These are phyloP conservation scores for Cucurbita ficifolia DNA, from an alignment of 306 rosid species.

Conservation along the genomic window DNA sequence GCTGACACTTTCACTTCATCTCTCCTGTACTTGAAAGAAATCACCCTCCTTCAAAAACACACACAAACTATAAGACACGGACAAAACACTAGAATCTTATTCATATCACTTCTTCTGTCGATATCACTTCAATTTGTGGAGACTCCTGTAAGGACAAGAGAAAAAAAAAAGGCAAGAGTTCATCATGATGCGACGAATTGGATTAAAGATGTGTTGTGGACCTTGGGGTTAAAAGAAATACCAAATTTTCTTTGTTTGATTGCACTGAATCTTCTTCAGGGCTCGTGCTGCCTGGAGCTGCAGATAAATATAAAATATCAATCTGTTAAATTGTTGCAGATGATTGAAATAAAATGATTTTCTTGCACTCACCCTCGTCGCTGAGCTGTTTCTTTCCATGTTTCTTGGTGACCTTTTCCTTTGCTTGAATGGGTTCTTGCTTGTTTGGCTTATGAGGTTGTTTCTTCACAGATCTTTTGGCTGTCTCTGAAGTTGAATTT, in stretches of 20 bases:
- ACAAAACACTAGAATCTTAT: not conserved
- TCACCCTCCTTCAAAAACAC: not conserved
- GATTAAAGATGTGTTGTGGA: not conserved
- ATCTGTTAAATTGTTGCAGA: not conserved
- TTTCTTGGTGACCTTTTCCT: slow-evolving; percentile 23
- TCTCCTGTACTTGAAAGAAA: slow-evolving; percentile 1
- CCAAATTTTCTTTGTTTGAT: slow-evolving; percentile 18
- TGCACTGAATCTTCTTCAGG: slow-evolving; percentile 2
- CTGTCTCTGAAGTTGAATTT: slow-evolving; percentile 25
- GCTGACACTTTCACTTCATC: not conserved
- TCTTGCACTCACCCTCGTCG: slow-evolving; percentile 24
- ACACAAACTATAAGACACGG: not conserved
- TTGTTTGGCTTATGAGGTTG: slow-evolving; percentile 36
- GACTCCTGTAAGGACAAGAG: slow-evolving; percentile 1
- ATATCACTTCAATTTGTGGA: slow-evolving; percentile 4
- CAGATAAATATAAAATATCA: not conserved
- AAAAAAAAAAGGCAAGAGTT: not conserved
- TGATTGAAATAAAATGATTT: not conserved
- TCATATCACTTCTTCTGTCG: not conserved
- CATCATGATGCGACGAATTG: not conserved
- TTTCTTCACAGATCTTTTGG: slow-evolving; percentile 23
- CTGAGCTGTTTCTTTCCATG: slow-evolving; percentile 27
- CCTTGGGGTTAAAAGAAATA: not conserved
- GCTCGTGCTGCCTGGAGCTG: not conserved
- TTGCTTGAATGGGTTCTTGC: slow-evolving; percentile 26